Percentiles rank a stretch among this genome's conserved stretches.
Evolutionary conservation across 306 rosid genomes (phyloP).

Genomic region (Citrullus amarus): DNA sequence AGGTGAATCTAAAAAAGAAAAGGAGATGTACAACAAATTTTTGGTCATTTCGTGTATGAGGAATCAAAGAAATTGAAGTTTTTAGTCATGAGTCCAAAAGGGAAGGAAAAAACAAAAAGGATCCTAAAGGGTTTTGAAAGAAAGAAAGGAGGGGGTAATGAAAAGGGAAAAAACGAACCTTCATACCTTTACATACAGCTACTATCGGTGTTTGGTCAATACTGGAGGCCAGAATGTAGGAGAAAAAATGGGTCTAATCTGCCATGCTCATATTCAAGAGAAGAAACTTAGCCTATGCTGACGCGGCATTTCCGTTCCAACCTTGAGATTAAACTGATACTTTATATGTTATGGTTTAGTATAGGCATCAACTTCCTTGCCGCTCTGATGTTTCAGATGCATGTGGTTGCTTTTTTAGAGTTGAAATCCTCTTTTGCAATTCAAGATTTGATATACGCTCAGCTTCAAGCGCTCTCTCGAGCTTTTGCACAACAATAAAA

Average conservation of each 20-base stretch:
- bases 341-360: neutral
- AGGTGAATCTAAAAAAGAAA: neutral
- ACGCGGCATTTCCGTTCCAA: neutral
- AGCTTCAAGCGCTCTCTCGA: constrained; percentile 44
- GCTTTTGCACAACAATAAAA: constrained; percentile 11
- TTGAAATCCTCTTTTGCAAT: constrained; percentile 39
- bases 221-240: neutral
- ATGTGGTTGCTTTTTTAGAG: constrained; percentile 19
- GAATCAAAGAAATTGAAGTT: neutral
- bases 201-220: neutral
- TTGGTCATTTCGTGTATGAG: neutral
- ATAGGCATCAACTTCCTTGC: neutral
- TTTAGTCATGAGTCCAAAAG: neutral
- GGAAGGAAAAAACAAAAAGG: too few species aligned
- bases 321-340: neutral
- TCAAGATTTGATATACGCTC: constrained; percentile 42
- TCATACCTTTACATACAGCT: neutral
- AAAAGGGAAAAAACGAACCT: neutral
- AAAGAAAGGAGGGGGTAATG: neutral
- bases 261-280: neutral
- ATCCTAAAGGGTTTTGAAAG: neutral
- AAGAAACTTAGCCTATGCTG: neutral
- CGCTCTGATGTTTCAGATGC: constrained; percentile 17
- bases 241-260: neutral
- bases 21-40: neutral